Conservation (phyloP, 177 flowering plant genomes). For the Vitis hybrid region DNA sequence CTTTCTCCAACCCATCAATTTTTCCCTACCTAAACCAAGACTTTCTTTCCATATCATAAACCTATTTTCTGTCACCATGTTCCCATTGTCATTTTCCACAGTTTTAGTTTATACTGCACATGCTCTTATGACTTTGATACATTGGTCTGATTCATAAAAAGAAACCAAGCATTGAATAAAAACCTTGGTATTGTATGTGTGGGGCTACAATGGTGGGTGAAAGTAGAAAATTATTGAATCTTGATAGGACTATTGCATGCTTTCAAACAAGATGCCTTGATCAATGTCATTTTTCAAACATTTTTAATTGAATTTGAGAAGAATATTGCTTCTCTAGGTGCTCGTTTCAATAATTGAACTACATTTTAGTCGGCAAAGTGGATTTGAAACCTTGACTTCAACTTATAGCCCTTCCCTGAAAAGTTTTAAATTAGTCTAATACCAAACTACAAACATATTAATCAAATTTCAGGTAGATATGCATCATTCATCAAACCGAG, state of each 20-base stretch:
- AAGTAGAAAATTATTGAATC: slow-evolving; percentile 8
- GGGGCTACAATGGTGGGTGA: slow-evolving; percentile 6
- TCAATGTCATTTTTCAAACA: neutral
- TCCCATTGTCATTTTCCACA: slow-evolving; percentile 3
- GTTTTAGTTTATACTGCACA: neutral
- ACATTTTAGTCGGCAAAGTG: neutral
- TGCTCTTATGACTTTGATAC: slow-evolving; percentile 15
- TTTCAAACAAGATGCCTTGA: slow-evolving; percentile 2
- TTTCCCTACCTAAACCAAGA: slow-evolving; percentile 25
- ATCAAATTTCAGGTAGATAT: too few species aligned
- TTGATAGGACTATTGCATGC: slow-evolving; percentile 13
- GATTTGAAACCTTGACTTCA: neutral
- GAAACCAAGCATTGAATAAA: neutral
- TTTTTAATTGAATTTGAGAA: neutral
- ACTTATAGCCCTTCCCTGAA: neutral
- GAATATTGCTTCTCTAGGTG: neutral
- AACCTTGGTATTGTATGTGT: neutral
- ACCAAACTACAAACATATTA: too few species aligned
- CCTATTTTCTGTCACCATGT: slow-evolving; percentile 3
- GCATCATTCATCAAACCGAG: too few species aligned
- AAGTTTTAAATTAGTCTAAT: neutral
- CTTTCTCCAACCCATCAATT: slow-evolving; percentile 16
- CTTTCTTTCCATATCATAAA: slow-evolving; percentile 10
- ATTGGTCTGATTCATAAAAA: neutral
- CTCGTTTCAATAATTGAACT: neutral